Base-by-base conservation (phyloP, 441 rosid species). In the Iberis amara region DNA sequence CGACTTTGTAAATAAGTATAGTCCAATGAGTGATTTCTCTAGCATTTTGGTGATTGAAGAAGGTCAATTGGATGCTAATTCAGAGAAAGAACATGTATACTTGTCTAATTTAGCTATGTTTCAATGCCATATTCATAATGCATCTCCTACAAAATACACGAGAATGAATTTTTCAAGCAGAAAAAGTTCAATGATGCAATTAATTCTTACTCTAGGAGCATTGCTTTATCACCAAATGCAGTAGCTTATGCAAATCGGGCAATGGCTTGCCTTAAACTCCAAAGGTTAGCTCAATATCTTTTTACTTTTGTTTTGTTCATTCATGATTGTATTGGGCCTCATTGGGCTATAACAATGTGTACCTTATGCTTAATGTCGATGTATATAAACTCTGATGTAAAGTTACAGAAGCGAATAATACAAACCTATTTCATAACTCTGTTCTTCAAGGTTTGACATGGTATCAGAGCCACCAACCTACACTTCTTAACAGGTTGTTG, bases 221-320 rank as follows among this genome's bases (percentile, higher is more conserved):
- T 92, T 70, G 90, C 92, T 28, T 62, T 92, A 46, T 79, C 89
- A 11, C 96, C 96, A 37, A 78, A 87, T 18, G 92, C 96, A 10
- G 86, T 92, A 9, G 78, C 94, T 57, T 81, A 72, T 78, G 96
- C 98, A 9, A 92, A 92, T 70, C 76, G 96, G 27, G 98, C 91
- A 6, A 92, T 92, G 98, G 86, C 96, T 61, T 88, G 81, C 66
- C 87, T 92, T 59, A 92, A 87, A 72, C 68, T 85, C 64, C 79
- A 54, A 73, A 86, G 86, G 92, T 69, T 70, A 59, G 73, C 43
- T 47, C 42, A 21, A 1, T 35, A 0, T 11, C 6, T 5, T 44
- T 8, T 15, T 50, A 7, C 39, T 3, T 27, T 15, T n/a, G 21
- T 30, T 39, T 49, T 35, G 9, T 47, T 14, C 13, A 26, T 11